Base-by-base conservation (phyloP, 139 green algal genomes). In the Picochlorum costavermella region DNA sequence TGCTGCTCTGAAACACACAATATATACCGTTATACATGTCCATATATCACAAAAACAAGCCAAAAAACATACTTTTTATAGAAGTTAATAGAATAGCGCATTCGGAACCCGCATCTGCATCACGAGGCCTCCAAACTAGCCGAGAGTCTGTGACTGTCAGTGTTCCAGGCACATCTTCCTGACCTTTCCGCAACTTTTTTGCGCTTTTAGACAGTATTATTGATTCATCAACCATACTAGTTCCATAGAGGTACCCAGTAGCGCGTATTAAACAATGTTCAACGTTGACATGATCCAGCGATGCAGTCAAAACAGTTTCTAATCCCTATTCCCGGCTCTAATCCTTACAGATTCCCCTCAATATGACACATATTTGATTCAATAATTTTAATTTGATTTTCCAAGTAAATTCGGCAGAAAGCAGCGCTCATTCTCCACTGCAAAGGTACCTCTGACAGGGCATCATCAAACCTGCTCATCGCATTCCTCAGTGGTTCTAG, bases 121-220 rank as follows among this genome's bases (percentile, higher is more conserved):
- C 71, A 58, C 64, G 55, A 50, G 71, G 71, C 46, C 37, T n/a
- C 71, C 71, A 77, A 6, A 23, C 30, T 13, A 77, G 51, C 4
- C 12, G 33, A 26, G 4, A 37, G 4, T 20, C 13, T 30, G 2
- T 66, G 31, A 77, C 57, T 25, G 44, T 51, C 28, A 66, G 1
- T 0, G n/a, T 55, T 17, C 60, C 60, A 37, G 14, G 11, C 14
- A 66, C 33, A 28, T 31, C 60, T 4, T 59, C 33, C 8, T 51
- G 40, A 9, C 60, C 60, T 44, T 66, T 66, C 9, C 51, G 33
- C n/a, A 66, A 17, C n/a, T 66, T 66, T 25, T 37, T 36, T 2
- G 71, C 71, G 2, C 17, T 50, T 29, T 69, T 72, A 29, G 71
- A 56, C 29, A 73, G 55, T 16, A 77, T 23, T 0, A 23, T 37